Percentiles rank a stretch among this genome's conserved stretches.
phyloP scores from a whole-genome alignment of 1,284 basidiomycete species.

The Fomitopsis schrenkii region DNA sequence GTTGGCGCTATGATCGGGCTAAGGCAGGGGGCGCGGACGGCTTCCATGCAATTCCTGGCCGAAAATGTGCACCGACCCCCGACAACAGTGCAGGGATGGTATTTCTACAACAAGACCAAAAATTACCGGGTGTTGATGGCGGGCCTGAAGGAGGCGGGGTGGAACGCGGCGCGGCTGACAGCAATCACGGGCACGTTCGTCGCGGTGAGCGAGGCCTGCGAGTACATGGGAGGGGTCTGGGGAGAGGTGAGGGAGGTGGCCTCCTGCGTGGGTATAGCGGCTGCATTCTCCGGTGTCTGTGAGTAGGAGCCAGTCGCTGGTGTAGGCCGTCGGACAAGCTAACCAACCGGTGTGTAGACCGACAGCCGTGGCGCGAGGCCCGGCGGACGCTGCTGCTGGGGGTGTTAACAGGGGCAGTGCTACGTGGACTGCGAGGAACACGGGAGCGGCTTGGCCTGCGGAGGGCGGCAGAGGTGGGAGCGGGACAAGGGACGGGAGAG shows the following conservation, averaged over 20 bases:
- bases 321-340: not conserved
- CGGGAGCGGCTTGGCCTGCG: conserved; percentile 27
- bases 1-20: conserved; percentile 66
- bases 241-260: conserved; percentile 51
- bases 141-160: conserved; percentile 63
- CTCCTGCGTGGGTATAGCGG: conserved; percentile 61
- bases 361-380: conserved; percentile 50
- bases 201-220: conserved; percentile 59
- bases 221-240: conserved; percentile 37
- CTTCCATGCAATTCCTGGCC: conserved; percentile 45
- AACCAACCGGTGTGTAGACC: conserved; percentile 38
- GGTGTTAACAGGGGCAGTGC: conserved; percentile 44
- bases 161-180: conserved; percentile 54
- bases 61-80: conserved; percentile 73
- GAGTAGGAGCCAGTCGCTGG: conserved; percentile 31
- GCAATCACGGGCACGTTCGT: conserved; percentile 59
- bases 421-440: conserved; percentile 49
- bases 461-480: conserved; percentile 15
- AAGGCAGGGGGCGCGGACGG: conserved; percentile 60
- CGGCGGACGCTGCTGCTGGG: conserved; percentile 51
- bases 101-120: conserved; percentile 90
- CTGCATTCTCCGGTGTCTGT: conserved; percentile 59
- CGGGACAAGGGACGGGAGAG: conserved; percentile 16
- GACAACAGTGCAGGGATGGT: conserved; percentile 82
- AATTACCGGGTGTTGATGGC: conserved; percentile 79